Conservation (phyloP, 495 filamentous ascomycete species). For the Xylaria intraflava region DNA sequence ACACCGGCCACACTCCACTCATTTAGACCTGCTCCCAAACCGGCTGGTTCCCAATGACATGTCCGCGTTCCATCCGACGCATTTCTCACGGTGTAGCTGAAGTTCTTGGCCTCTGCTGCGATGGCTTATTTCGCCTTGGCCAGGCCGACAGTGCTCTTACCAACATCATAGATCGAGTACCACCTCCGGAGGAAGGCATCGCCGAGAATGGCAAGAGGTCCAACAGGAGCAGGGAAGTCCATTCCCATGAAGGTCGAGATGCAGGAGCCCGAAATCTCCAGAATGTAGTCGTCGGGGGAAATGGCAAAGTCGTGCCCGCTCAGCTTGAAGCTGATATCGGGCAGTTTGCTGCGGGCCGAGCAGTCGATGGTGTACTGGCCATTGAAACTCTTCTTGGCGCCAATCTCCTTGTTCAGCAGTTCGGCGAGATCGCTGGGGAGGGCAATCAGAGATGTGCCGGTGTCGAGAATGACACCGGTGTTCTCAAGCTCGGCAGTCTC, state of each 20-base stretch:
- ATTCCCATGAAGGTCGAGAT: constrained; percentile 98
- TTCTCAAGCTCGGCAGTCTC: constrained; percentile 78
- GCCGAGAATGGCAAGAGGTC: constrained; percentile 91
- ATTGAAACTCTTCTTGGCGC: constrained; percentile 91
- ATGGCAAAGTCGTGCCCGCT: constrained; percentile 88
- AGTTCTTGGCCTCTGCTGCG: neutral
- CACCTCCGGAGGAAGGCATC: constrained; percentile 96
- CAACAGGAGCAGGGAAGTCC: constrained; percentile 88
- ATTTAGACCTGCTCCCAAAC: neutral
- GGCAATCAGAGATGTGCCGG: constrained; percentile 95
- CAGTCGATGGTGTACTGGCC: constrained; percentile 96
- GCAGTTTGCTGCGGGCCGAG: constrained; percentile 68
- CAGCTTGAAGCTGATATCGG: constrained; percentile 84
- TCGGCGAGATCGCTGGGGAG: constrained; percentile 89
- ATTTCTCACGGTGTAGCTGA: constrained; percentile 8
- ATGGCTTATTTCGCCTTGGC: constrained; percentile 65
- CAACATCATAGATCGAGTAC: constrained; percentile 95
- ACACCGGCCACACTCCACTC: neutral
- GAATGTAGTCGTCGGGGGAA: constrained; percentile 82
- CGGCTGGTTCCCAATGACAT: neutral
- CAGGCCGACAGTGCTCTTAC: constrained; percentile 76
- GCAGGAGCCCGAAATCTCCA: constrained; percentile 91
- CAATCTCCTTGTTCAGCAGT: constrained; percentile 95
- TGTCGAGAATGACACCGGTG: constrained; percentile 96
- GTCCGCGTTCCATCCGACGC: neutral